Evolutionary conservation across 257 asterid species (phyloP).

Genomic region (Nicotiana benthamiana): DNA sequence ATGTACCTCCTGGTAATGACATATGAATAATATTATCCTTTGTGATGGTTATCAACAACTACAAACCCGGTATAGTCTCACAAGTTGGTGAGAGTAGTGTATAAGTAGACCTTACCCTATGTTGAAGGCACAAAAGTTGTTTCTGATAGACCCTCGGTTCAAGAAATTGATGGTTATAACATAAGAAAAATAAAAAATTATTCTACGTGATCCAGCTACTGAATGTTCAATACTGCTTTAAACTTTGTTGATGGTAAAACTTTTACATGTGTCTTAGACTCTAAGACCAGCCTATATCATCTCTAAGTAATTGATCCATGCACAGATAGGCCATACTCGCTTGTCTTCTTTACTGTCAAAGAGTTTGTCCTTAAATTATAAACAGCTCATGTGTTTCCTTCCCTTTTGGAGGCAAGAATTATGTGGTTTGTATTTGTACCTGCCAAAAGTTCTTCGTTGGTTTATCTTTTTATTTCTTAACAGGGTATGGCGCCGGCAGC

Average conservation of each 20-base stretch:
- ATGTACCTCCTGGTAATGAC: neutral
- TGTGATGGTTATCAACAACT: too few species aligned
- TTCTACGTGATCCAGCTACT: neutral
- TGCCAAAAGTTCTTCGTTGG: neutral
- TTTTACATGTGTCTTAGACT: neutral
- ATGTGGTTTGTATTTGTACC: neutral
- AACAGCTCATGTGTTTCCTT: neutral
- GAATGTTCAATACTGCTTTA: neutral
- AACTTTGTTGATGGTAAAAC: neutral
- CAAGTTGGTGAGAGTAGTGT: too few species aligned
- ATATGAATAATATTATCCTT: neutral
- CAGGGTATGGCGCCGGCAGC: constrained; percentile 76
- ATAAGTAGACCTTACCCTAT: too few species aligned
- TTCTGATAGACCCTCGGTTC: too few species aligned
- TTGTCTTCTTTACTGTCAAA: neutral
- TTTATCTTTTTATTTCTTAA: constrained; percentile 8
- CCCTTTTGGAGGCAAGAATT: neutral
- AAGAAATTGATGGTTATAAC: too few species aligned
- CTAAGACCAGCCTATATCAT: neutral
- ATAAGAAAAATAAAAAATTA: too few species aligned
- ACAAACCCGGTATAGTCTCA: too few species aligned
- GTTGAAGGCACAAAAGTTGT: too few species aligned
- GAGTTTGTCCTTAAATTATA: neutral
- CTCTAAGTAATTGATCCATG: neutral
- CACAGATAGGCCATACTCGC: neutral